Base-by-base conservation (phyloP, 345 rosid genomes). In the Euphorbia peplus region DNA sequence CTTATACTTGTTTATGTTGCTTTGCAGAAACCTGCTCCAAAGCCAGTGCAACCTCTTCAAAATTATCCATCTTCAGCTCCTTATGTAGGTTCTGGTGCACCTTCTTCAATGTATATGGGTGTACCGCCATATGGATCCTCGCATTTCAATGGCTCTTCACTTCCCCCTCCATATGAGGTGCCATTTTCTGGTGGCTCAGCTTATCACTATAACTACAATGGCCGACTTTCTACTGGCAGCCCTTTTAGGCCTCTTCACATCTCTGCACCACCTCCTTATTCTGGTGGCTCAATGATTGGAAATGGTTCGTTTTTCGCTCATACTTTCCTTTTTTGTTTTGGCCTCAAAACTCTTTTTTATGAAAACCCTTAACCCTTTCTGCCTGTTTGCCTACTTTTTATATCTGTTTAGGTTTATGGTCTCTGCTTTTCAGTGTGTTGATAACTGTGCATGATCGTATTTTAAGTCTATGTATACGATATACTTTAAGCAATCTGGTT, bases 121-220 rank as follows among this genome's bases (percentile, higher is more conserved):
- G 83, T 90, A 47, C 91, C 96, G 8, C 93, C 96, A n/a, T 95
- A 95, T 80, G 98, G 92, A 24, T 81, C 96, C 66, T 88, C 98
- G 29, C 73, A 85, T 68, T 89, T 87, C 70, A 91, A 86, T 69
- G 95, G 91, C 11, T 83, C 99, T 24, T 85, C 90, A 24, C 79
- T 90, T 79, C 88, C 98, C 79, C 88, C 98, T 76, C 93, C 93
- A 6, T 95, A 92, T 72, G 98, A 95, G 2, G 78, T 84, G 47
- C 91, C 99, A 12, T 92, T 87, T 78, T 74, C 96, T 47, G 99
- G 98, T 70, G 91, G 97, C 21, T 90, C 98, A 35, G 90, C 97
- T 63, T 95, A 92, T 81, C 96, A 87, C 70, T 91, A 90, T 79
- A 86, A 82, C 73, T 95, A 95, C 69, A 83, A 81, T 16, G 77